Percentiles rank a stretch among this genome's conserved stretches.
Conservation (phyloP, 805 yeast genomes). For the Zygosaccharomyces rouxii region DNA sequence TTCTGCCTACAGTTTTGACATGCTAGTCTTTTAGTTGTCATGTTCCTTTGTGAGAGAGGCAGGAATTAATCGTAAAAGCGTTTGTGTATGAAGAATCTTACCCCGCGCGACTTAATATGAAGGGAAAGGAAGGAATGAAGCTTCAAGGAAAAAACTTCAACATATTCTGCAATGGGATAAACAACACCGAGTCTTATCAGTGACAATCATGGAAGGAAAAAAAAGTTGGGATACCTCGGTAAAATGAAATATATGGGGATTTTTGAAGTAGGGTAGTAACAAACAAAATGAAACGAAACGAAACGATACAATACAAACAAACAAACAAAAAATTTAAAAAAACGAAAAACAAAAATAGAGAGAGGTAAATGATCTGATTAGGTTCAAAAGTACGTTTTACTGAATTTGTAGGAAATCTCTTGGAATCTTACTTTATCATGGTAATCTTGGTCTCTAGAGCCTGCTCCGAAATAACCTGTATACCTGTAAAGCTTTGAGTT, state of each 20-base stretch:
- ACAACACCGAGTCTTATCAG: no score
- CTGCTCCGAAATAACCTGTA: constrained; percentile 20
- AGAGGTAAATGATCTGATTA: neutral
- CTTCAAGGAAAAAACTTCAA: no score
- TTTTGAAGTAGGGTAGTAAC: neutral
- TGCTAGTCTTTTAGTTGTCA: constrained; percentile 1
- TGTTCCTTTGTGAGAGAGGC: neutral
- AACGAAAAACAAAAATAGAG: neutral
- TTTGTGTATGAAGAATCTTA: neutral
- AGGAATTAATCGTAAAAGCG: neutral
- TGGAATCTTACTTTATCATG: constrained; percentile 34
- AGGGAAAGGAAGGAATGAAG: no score
- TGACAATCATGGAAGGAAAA: no score
- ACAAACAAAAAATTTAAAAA: neutral
- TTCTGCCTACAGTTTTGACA: constrained; percentile 17
- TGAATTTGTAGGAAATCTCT: constrained; percentile 33
- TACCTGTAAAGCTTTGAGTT: constrained; percentile 24
- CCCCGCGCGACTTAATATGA: neutral
- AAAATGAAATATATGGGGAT: neutral
- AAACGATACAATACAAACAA: neutral
- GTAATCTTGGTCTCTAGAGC: constrained; percentile 26
- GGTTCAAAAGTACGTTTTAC: constrained; percentile 29
- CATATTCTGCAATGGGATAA: no score
- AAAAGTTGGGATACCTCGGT: no score
- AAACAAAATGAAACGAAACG: neutral